These are phyloP conservation scores for Wickerhamomyces sp. DNA, from an alignment of 1,139 yeast species.

Conservation along the genomic window DNA sequence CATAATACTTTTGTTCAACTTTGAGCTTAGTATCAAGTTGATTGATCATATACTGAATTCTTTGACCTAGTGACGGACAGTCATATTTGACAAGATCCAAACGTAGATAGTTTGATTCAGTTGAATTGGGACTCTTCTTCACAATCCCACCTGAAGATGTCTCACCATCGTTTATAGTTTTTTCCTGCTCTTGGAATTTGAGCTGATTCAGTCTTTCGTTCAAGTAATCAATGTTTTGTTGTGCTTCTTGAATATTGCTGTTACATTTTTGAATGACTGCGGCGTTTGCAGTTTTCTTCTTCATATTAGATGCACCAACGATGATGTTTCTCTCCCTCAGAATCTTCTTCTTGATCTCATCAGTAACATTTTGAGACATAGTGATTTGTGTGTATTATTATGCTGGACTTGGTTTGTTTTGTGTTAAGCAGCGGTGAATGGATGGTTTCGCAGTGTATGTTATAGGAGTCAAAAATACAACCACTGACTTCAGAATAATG, in stretches of 20 bases:
- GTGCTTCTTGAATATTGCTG: constrained; percentile 85
- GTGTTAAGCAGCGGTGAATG: not conserved
- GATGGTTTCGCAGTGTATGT: not conserved
- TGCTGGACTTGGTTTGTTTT: not conserved
- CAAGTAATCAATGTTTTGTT: constrained; percentile 82
- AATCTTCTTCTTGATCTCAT: constrained; percentile 75
- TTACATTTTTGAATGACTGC: constrained; percentile 89
- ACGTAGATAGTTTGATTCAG: constrained; percentile 36
- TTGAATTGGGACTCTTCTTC: constrained; percentile 4
- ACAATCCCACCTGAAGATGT: constrained; percentile 2
- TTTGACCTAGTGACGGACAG: constrained; percentile 92
- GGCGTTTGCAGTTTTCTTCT: constrained; percentile 70
- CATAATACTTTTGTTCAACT: constrained; percentile 89
- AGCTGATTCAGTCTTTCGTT: constrained; percentile 72
- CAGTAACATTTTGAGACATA: constrained; percentile 21
- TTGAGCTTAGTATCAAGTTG: constrained; percentile 89
- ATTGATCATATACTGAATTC: constrained; percentile 92
- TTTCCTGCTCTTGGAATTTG: constrained; percentile 32
- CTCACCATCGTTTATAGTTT: constrained; percentile 4
- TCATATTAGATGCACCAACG: constrained; percentile 78
- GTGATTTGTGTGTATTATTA: not conserved
- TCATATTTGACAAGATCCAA: constrained; percentile 86
- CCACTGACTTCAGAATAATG: not conserved
- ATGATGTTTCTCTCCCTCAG: constrained; percentile 85
- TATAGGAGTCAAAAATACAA: not conserved